A percentile compares a stretch with the other conserved stretches of the same genome.
phyloP scores from a whole-genome alignment of 768 basidiomycete species.

The Psilocybe sp. region DNA sequence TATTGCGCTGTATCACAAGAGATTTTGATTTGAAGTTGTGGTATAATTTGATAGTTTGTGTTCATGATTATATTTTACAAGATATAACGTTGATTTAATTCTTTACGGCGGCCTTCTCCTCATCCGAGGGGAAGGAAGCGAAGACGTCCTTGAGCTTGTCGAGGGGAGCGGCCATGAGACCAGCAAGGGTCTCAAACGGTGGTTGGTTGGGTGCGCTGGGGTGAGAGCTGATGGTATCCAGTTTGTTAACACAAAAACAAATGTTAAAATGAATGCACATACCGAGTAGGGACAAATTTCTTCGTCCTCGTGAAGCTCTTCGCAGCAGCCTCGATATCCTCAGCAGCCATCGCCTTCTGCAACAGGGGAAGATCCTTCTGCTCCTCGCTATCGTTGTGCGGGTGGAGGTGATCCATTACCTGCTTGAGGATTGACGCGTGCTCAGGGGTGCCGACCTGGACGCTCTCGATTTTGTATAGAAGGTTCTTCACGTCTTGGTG shows the following conservation, averaged over 20 bases:
- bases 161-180: conserved; percentile 51
- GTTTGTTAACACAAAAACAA: background rate
- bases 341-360: conserved; percentile 42
- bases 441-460: conserved; percentile 38
- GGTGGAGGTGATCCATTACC: conserved; percentile 45
- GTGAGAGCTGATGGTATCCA: conserved; percentile 8
- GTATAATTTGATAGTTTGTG: no score
- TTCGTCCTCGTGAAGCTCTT: conserved; percentile 52
- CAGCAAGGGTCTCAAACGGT: conserved; percentile 58
- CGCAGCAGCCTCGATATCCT: conserved; percentile 44
- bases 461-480: conserved; percentile 44
- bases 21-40: no score
- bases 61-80: no score
- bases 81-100: no score
- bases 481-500: conserved; percentile 46
- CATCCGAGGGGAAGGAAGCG: conserved; percentile 50
- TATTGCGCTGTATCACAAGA: no score
- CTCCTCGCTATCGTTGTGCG: conserved; percentile 60
- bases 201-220: conserved; percentile 48
- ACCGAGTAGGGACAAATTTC: conserved; percentile 62
- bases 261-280: conserved; percentile 10
- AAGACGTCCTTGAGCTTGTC: conserved; percentile 61
- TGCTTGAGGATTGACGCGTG: conserved; percentile 39
- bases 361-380: conserved; percentile 52
- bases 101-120: conserved; percentile 34